Evolutionary conservation across 306 rosid genomes (phyloP).

Genomic region (Citrullus colocynthis): DNA sequence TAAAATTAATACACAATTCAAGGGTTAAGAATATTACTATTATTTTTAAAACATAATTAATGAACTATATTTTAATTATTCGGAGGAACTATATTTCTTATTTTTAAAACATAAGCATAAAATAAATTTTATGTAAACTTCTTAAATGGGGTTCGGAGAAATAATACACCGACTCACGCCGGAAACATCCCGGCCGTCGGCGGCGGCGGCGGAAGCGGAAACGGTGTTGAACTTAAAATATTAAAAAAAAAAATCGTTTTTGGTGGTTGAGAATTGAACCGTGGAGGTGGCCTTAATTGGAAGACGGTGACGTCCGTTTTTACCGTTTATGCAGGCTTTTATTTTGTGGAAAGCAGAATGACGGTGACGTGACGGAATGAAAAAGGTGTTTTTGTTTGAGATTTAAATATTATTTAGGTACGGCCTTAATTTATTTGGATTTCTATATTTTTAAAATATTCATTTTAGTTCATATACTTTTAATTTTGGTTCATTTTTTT

Average conservation of each 20-base stretch:
- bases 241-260: no score
- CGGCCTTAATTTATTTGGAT: no score
- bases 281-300: not conserved
- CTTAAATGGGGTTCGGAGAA: not conserved
- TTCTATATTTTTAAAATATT: no score
- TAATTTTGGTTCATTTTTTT: no score
- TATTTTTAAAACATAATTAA: no score
- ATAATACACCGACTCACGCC: not conserved
- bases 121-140: not conserved
- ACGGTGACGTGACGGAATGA: not conserved
- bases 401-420: no score
- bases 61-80: no score
- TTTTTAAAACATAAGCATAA: not conserved
- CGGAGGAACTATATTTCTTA: no score
- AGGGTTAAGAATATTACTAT: no score
- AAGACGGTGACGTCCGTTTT: not conserved
- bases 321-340: not conserved
- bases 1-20: no score
- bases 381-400: no score
- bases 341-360: not conserved
- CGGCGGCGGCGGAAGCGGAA: not conserved
- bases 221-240: not conserved
- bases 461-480: no score
- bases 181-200: not conserved
- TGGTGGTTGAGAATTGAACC: not conserved